Percentiles rank a stretch among this genome's conserved stretches.
phyloP scores from a whole-genome alignment of 1,284 basidiomycete genomes.

The Microbotryum silenes-acaulis region DNA sequence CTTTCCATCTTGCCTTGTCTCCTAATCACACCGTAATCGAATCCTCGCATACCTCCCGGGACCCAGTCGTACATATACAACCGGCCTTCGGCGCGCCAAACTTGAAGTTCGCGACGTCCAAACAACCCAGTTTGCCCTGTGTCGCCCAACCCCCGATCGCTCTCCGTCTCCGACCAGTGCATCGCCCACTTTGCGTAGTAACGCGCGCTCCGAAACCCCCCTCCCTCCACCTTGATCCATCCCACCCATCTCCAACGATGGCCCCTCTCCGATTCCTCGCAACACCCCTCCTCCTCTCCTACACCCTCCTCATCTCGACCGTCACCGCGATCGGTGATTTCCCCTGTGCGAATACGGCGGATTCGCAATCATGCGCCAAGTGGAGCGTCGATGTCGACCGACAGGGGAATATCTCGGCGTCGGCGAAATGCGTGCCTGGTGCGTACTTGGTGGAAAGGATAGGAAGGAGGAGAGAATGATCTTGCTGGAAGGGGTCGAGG shows the following conservation, averaged over 20 bases:
- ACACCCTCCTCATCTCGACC: constrained; percentile 7
- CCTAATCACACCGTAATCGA: too few relatives aligned
- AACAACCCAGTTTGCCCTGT: neutral
- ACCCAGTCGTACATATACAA: too few relatives aligned
- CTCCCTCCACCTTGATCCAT: neutral
- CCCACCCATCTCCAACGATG: neutral
- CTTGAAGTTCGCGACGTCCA: neutral
- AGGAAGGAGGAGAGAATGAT: neutral
- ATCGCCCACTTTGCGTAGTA: neutral
- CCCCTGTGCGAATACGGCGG: constrained; percentile 22
- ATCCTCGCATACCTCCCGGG: too few relatives aligned
- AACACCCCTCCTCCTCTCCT: constrained; percentile 2
- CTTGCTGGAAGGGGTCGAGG: neutral
- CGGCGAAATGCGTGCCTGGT: constrained; percentile 27
- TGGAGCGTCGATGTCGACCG: constrained; percentile 19
- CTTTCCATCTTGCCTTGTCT: too few relatives aligned
- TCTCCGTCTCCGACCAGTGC: neutral
- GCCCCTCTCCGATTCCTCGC: neutral
- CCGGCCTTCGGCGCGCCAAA: too few relatives aligned
- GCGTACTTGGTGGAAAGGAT: neutral
- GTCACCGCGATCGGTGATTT: constrained; percentile 30
- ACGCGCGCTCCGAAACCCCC: neutral
- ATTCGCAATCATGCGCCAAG: constrained; percentile 17
- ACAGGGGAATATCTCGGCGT: constrained; percentile 23
- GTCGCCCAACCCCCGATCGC: neutral